These are phyloP conservation scores for Penicillium odoratum DNA, from an alignment of 495 filamentous ascomycete species.

Conservation along the genomic window DNA sequence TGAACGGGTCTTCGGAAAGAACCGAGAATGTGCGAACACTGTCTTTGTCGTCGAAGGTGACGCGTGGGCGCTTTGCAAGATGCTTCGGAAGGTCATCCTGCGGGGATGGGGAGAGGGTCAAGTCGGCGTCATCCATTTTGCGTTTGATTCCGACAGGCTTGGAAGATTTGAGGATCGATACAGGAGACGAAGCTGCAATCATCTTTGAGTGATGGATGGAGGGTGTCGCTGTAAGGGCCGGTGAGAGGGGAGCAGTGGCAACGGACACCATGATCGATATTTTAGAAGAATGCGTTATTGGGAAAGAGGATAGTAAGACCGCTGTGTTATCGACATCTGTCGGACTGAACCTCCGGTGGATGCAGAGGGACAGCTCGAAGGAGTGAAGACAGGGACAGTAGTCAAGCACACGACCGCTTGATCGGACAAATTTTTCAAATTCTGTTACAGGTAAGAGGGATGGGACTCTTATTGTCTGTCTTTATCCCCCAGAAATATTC, in stretches of 20 bases:
- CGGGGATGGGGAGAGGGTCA: slow-evolving; percentile 39
- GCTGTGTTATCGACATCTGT: slow-evolving; percentile 26
- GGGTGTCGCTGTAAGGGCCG: slow-evolving; percentile 28
- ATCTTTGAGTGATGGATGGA: slow-evolving; percentile 32
- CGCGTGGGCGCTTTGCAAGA: slow-evolving; percentile 60
- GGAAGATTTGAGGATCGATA: slow-evolving; percentile 45
- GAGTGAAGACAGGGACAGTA: slow-evolving; percentile 9
- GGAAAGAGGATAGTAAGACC: slow-evolving; percentile 10
- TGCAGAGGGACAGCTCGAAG: slow-evolving; percentile 8
- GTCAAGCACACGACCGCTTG: slow-evolving; percentile 31
- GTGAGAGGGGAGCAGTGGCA: slow-evolving; percentile 36
- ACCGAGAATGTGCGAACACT: slow-evolving; percentile 48
- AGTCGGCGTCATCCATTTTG: slow-evolving; percentile 43
- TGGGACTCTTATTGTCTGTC: slow-evolving; percentile 19
- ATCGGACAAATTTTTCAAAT: slow-evolving; percentile 1
- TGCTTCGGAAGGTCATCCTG: slow-evolving; percentile 41
- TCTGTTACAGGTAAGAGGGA: slow-evolving; percentile 20
- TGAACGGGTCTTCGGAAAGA: slow-evolving; percentile 13
- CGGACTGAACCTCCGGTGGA: slow-evolving; percentile 11
- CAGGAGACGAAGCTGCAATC: slow-evolving; percentile 36
- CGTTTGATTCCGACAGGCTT: slow-evolving; percentile 38
- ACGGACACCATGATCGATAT: slow-evolving; percentile 45
- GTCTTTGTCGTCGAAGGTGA: slow-evolving; percentile 74
- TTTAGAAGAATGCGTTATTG: slow-evolving; percentile 8
- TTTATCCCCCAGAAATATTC: slow-evolving; percentile 19